Conservation (phyloP, 805 yeast species). For the Metschnikowia corniflorae region DNA sequence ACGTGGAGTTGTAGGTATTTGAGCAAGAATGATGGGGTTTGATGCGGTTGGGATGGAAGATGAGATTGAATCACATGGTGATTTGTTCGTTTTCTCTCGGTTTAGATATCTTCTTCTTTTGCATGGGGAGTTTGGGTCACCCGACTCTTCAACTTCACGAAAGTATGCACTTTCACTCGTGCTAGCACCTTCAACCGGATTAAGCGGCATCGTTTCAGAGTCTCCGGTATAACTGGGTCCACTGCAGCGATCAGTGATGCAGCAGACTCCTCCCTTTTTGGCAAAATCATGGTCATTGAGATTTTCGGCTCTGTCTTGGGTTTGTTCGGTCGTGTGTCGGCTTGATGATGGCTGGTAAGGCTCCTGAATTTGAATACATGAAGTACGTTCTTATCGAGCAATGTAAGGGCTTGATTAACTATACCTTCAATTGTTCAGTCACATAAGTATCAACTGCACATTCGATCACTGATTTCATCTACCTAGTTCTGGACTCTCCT, state of each 20-base stretch:
- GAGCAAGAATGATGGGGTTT: too few relatives aligned
- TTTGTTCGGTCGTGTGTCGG: conserved; percentile 94
- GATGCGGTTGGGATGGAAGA: too few relatives aligned
- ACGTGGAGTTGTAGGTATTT: conserved; percentile 9
- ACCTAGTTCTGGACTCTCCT: neutral
- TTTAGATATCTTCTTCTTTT: too few relatives aligned
- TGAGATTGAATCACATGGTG: too few relatives aligned
- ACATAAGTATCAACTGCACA: neutral
- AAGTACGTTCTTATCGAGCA: too few relatives aligned
- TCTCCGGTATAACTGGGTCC: conserved; percentile 94
- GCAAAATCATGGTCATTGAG: conserved; percentile 93
- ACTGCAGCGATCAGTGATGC: conserved; percentile 99
- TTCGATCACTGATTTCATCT: neutral
- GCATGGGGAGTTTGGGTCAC: too few relatives aligned
- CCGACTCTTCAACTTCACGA: too few relatives aligned
- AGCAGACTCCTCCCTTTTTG: conserved; percentile 91
- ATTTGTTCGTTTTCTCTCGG: too few relatives aligned
- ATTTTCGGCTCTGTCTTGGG: conserved; percentile 97
- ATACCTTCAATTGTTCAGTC: conserved; percentile 6
- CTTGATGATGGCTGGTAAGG: conserved; percentile 93
- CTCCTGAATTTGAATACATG: conserved; percentile 72
- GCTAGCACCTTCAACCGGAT: too few relatives aligned
- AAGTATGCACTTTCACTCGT: too few relatives aligned
- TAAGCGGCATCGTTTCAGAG: too few relatives aligned
- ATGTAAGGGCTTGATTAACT: too few relatives aligned